phyloP scores from a whole-genome alignment of 208 protist species.

The Giardia duodenalis region DNA sequence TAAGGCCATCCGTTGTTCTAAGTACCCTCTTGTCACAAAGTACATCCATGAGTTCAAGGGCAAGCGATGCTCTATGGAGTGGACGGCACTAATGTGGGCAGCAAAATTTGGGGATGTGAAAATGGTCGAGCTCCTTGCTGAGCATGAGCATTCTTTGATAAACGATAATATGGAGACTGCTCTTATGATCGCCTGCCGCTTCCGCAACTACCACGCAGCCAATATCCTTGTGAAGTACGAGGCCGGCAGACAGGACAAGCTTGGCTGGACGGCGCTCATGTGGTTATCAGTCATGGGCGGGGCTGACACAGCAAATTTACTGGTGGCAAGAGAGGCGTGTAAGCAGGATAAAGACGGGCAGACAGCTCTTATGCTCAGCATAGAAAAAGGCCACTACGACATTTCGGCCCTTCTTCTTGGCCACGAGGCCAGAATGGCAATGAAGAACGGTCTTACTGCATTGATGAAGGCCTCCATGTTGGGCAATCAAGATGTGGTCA shows the following conservation, averaged over 20 bases:
- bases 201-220: neutral
- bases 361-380: neutral
- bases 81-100: neutral
- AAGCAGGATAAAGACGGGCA: neutral
- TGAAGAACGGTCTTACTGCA: neutral
- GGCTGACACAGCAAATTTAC: neutral
- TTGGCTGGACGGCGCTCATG: neutral
- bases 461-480: neutral
- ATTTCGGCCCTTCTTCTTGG: neutral
- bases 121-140: neutral
- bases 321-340: neutral
- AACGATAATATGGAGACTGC: neutral
- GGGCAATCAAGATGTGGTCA: neutral
- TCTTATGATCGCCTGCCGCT: neutral
- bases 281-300: neutral
- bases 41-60: neutral
- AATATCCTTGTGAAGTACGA: neutral
- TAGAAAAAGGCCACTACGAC: neutral
- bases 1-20: neutral
- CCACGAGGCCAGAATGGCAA: neutral
- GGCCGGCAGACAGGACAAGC: neutral
- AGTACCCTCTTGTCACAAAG: neutral
- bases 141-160: neutral
- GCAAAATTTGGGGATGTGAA: neutral
- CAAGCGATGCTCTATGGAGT: neutral